phyloP scores from a whole-genome alignment of 768 basidiomycete genomes.

The Phlebiopsis flavidoalba region DNA sequence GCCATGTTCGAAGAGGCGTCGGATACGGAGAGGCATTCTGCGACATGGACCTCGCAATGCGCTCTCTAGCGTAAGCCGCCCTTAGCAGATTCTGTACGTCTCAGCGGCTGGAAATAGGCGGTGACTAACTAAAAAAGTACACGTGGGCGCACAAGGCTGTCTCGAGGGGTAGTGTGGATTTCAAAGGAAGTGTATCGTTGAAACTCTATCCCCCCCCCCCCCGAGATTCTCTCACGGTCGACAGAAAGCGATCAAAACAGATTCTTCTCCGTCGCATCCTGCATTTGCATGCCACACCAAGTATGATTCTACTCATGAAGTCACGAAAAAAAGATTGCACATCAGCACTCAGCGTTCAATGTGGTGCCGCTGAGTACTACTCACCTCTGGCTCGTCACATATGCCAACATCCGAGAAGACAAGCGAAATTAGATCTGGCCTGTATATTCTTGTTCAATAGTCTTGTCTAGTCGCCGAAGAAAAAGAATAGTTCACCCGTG shows the following conservation, averaged over 20 bases:
- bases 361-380: not conserved
- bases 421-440: slow-evolving; percentile 89
- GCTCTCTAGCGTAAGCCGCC: not conserved
- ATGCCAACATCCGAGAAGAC: slow-evolving; percentile 95
- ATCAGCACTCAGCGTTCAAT: slow-evolving; percentile 3
- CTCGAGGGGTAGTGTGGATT: slow-evolving; percentile 5
- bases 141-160: slow-evolving; percentile 12
- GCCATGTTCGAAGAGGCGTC: not conserved
- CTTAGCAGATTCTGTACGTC: slow-evolving; percentile 1
- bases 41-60: not conserved
- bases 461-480: not conserved
- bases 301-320: slow-evolving; percentile 79
- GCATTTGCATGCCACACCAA: slow-evolving; percentile 95
- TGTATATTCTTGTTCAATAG: slow-evolving; percentile 21
- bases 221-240: slow-evolving; percentile 22
- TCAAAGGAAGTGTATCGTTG: slow-evolving; percentile 32
- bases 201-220: too few relatives aligned
- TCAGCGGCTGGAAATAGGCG: not conserved
- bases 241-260: slow-evolving; percentile 7
- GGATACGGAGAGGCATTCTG: not conserved
- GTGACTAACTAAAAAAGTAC: slow-evolving; percentile 1
- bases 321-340: not conserved
- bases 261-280: slow-evolving; percentile 40
- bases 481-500: slow-evolving; percentile 48
- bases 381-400: slow-evolving; percentile 64